Evolutionary conservation across 2,329 filamentous ascomycete genomes (phyloP).

Genomic region (Setomelanomma holmii): DNA sequence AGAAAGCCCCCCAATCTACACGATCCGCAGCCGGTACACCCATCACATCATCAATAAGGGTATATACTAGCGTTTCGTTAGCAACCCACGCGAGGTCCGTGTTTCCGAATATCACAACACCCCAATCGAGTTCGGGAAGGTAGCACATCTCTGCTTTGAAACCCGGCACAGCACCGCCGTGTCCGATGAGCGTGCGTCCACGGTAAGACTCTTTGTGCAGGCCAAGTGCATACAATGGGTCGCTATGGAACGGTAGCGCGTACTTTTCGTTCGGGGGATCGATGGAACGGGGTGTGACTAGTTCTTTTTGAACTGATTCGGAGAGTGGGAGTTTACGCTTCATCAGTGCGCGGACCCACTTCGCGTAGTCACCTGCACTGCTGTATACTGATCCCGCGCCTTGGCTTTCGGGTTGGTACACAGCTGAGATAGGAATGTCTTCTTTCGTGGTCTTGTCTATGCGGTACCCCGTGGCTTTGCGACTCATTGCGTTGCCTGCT

Average conservation of each 20-base stretch:
- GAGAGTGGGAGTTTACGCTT: conserved; percentile 11
- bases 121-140: conserved; percentile 17
- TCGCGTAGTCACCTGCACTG: conserved; percentile 28
- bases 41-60: conserved; percentile 12
- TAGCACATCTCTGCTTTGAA: conserved; percentile 15
- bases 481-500: neutral
- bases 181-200: conserved; percentile 12
- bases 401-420: conserved; percentile 20
- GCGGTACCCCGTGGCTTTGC: conserved; percentile 19
- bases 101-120: conserved; percentile 15
- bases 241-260: conserved; percentile 10
- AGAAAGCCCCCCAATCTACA: conserved; percentile 9
- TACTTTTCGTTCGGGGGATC: neutral
- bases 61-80: conserved; percentile 11
- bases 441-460: conserved; percentile 9
- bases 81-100: conserved; percentile 8
- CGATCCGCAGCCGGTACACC: neutral
- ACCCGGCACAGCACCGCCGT: conserved; percentile 14
- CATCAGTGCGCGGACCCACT: conserved; percentile 34
- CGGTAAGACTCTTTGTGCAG: conserved; percentile 14
- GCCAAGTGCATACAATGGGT: conserved; percentile 16
- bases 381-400: conserved; percentile 33
- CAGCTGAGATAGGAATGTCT: conserved; percentile 12
- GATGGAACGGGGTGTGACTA: conserved; percentile 19
- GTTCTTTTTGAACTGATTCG: conserved; percentile 15